These are phyloP conservation scores for Pneumocystis murina DNA, from an alignment of 1,139 yeast genomes.

Conservation along the genomic window DNA sequence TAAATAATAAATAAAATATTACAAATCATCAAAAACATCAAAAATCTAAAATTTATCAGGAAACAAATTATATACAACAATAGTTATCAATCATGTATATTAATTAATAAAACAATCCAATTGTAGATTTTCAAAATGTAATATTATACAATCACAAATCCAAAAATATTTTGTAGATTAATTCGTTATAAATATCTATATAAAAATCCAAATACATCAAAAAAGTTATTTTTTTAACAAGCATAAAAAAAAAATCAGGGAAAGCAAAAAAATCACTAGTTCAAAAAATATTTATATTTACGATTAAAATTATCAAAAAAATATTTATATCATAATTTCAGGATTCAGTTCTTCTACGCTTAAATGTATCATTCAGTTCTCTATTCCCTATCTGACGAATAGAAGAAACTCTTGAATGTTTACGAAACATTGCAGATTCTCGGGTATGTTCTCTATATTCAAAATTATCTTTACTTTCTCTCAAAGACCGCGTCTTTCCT, in stretches of 20 bases:
- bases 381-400: background rate
- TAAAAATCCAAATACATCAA: too few species aligned
- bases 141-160: too few species aligned
- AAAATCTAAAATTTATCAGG: too few species aligned
- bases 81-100: background rate
- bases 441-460: background rate
- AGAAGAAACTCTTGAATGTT: background rate
- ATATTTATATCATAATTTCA: background rate
- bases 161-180: too few species aligned
- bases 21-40: too few species aligned
- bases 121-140: too few species aligned
- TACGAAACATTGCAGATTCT: background rate
- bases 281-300: background rate
- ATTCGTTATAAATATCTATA: too few species aligned
- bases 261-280: background rate
- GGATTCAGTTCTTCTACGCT: background rate
- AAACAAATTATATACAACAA: background rate
- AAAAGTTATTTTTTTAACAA: background rate
- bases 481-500: background rate
- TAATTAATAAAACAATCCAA: too few species aligned
- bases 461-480: background rate
- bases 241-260: too few species aligned
- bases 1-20: too few species aligned
- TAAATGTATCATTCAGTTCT: background rate
- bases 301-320: background rate